Conservation (phyloP, 495 filamentous ascomycete species). For the Aspergillus cavernicola region DNA sequence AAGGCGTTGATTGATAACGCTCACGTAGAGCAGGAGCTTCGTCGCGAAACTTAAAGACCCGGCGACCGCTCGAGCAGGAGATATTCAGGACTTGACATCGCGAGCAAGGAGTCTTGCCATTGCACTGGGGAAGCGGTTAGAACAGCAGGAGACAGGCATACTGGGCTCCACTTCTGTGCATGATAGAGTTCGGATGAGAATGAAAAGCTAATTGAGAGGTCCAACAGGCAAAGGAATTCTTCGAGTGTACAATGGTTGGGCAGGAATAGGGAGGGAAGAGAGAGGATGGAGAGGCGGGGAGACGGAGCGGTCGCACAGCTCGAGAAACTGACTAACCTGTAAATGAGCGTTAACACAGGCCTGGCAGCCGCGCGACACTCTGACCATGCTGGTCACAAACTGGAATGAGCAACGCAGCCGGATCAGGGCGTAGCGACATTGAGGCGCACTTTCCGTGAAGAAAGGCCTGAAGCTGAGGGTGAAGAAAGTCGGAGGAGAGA, state of each 20-base stretch:
- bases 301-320: not conserved
- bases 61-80: slow-evolving; percentile 24
- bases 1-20: slow-evolving; percentile 17
- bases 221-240: not conserved
- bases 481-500: too few relatives aligned
- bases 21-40: slow-evolving; percentile 23
- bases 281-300: not conserved
- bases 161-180: not conserved
- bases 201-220: too few relatives aligned
- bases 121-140: slow-evolving; percentile 24
- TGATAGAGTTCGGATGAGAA: not conserved
- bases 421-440: slow-evolving; percentile 14
- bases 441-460: not conserved
- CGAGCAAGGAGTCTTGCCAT: slow-evolving; percentile 27
- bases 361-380: slow-evolving; percentile 41
- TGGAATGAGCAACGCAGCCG: slow-evolving; percentile 8
- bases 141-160: not conserved
- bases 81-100: slow-evolving; percentile 26
- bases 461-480: slow-evolving; percentile 4
- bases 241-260: too few relatives aligned
- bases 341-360: slow-evolving; percentile 26
- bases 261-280: not conserved
- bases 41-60: slow-evolving; percentile 21
- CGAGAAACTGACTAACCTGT: slow-evolving; percentile 16
- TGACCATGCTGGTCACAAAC: slow-evolving; percentile 33